Conservation (phyloP, 257 asterid genomes). For the Parsonsia alboflavescens region DNA sequence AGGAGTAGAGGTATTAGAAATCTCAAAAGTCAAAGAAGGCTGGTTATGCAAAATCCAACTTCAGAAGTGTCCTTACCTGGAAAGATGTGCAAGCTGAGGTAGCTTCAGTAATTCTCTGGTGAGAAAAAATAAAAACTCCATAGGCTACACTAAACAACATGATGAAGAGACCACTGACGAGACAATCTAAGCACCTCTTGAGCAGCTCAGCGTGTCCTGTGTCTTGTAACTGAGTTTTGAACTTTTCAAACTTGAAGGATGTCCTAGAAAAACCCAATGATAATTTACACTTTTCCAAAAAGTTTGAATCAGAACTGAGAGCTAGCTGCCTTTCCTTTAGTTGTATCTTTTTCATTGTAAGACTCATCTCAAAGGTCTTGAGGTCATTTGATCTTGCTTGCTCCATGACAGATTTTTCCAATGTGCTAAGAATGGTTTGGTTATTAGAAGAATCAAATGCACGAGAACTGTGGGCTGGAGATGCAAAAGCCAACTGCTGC, state of each 20-base stretch:
- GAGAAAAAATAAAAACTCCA: slow-evolving; percentile 69
- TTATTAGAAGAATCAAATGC: slow-evolving; percentile 19
- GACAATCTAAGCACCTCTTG: slow-evolving; percentile 65
- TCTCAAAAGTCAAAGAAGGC: not conserved
- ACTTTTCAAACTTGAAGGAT: slow-evolving; percentile 62
- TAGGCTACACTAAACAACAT: slow-evolving; percentile 66
- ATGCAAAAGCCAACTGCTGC: slow-evolving; percentile 35
- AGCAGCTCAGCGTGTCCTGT: slow-evolving; percentile 67
- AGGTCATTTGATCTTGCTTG: slow-evolving; percentile 81
- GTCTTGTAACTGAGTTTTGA: slow-evolving; percentile 72
- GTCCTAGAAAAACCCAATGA: slow-evolving; percentile 85
- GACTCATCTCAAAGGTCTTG: slow-evolving; percentile 66
- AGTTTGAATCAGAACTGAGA: slow-evolving; percentile 46
- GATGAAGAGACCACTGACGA: slow-evolving; percentile 65
- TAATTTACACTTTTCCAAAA: slow-evolving; percentile 65
- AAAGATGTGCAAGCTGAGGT: slow-evolving; percentile 65
- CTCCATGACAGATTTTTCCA: slow-evolving; percentile 71
- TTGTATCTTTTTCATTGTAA: slow-evolving; percentile 51
- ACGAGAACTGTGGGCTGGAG: slow-evolving; percentile 23
- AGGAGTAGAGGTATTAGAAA: not conserved
- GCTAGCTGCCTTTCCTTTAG: slow-evolving; percentile 64
- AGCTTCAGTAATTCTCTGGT: slow-evolving; percentile 66
- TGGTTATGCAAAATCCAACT: not conserved
- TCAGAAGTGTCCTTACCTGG: slow-evolving; percentile 32
- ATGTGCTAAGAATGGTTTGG: slow-evolving; percentile 37